phyloP scores from a whole-genome alignment of 2,329 filamentous ascomycete species.

The Xylaria sp. region DNA sequence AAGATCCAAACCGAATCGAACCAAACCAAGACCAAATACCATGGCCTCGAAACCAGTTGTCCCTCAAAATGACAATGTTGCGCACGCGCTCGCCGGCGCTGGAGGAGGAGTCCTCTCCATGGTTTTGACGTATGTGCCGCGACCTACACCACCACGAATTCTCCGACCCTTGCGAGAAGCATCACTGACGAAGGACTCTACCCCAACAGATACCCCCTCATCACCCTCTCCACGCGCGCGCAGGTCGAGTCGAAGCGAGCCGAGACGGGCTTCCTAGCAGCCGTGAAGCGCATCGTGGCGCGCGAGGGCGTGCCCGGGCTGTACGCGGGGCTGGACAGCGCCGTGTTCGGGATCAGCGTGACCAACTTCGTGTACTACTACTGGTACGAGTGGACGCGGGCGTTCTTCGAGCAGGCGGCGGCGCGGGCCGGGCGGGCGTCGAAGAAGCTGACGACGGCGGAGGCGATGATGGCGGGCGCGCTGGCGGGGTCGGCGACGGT shows the following conservation, averaged over 20 bases:
- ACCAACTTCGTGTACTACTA: constrained; percentile 99
- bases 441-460: constrained; percentile 87
- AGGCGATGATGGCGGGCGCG: constrained; percentile 95
- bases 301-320: constrained; percentile 90
- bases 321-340: constrained; percentile 92
- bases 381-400: constrained; percentile 98
- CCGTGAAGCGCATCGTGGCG: constrained; percentile 85
- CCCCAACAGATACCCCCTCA: constrained; percentile 81
- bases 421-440: constrained; percentile 75
- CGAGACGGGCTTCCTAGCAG: constrained; percentile 83
- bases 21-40: constrained; percentile 17
- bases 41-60: constrained; percentile 66
- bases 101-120: constrained; percentile 96
- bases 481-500: constrained; percentile 94
- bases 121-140: constrained; percentile 78
- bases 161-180: background rate
- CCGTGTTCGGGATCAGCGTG: constrained; percentile 95
- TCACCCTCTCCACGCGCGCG: constrained; percentile 95
- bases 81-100: constrained; percentile 90
- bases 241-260: constrained; percentile 97
- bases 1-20: background rate
- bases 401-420: constrained; percentile 84
- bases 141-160: background rate
- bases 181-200: constrained; percentile 10
- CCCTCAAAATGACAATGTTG: constrained; percentile 95